Conservation (phyloP, 2,329 filamentous ascomycete species). For the Fusarium oxysporum region DNA sequence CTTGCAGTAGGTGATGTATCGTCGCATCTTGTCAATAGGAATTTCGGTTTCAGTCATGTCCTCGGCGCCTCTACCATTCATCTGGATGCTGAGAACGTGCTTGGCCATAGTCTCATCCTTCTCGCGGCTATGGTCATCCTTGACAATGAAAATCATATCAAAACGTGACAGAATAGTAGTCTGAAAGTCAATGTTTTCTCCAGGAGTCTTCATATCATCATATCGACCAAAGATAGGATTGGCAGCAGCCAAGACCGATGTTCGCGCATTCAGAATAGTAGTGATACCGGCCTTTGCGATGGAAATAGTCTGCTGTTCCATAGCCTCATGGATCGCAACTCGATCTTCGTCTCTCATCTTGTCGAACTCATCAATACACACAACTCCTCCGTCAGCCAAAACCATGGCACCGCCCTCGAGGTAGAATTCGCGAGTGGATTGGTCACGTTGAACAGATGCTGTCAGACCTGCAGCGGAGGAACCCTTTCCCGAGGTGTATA, state of each 20-base stretch:
- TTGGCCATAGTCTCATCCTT: conserved; percentile 94
- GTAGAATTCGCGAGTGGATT: conserved; percentile 94
- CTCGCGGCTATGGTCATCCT: conserved; percentile 89
- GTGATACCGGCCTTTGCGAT: conserved; percentile 99
- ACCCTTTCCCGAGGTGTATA: conserved; percentile 98
- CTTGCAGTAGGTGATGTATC: conserved; percentile 97
- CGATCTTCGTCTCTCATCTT: conserved; percentile 99
- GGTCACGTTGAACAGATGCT: conserved; percentile 94
- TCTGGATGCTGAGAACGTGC: conserved; percentile 97
- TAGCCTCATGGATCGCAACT: conserved; percentile 98
- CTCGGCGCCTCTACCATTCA: conserved; percentile 86
- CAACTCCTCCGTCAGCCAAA: conserved; percentile 93
- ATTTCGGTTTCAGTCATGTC: conserved; percentile 90
- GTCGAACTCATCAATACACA: conserved; percentile 99
- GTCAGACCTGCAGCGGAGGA: conserved; percentile 98
- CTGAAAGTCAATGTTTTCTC: conserved; percentile 99
- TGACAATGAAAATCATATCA: conserved; percentile 99
- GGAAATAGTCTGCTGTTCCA: conserved; percentile 99
- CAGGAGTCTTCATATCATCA: conserved; percentile 96
- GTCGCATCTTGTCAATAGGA: conserved; percentile 94
- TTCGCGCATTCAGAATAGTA: conserved; percentile 95
- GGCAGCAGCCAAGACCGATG: conserved; percentile 92
- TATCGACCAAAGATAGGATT: conserved; percentile 98
- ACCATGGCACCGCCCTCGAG: conserved; percentile 99
- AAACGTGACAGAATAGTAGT: conserved; percentile 98